Evolutionary conservation across 78 protist species (phyloP), one percentile per base, ranked within the genome.

Genomic region (Polysphondylium violaceum): DNA sequence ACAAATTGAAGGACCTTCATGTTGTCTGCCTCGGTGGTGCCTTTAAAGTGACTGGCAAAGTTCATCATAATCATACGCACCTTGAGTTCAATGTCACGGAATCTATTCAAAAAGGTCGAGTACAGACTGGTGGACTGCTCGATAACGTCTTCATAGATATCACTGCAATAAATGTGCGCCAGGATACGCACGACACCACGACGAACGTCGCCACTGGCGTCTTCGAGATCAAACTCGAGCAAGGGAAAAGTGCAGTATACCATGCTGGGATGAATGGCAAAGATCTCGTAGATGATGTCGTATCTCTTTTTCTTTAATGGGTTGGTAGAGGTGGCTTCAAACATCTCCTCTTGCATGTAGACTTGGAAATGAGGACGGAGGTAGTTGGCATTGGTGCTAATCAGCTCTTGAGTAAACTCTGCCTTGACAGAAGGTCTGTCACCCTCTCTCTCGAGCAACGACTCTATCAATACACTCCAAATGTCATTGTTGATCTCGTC

Each of bases 21-120:
- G 33, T 31, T 23, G 27, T 72, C 78, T 25, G 31, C 3, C 1
- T 72, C 31, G 11, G 40, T 33, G 0, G 43, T 29, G 5, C 65
- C 16, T n/a, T 50, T 21, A n/a, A 72, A 72, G 35, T 50, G 47
- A 33, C 44, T 8, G 4, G 91, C n/a, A 44, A 83, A 83, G 0
- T 83, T 79, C 69, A 83, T 40, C 79, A 83, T 69, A 16, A 58
- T n/a, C 23, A 50, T 55, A 59, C 91, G 77, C 41, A 83, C 59
- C 0, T 36, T 25, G 1, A 17, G 14, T 3, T 83, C 91, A 36
- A 74, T 41, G 43, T 83, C 91, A 4, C 47, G 16, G 35, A 69
- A 69, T 55, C 91, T 47, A 40, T 83, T 83, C 12, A 83, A 12
- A 59, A 83, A 69, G 23, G 78, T 50, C n/a, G 63, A 33, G 21